phyloP scores from a whole-genome alignment of 805 yeast species.

The Isabelozyma rhagii region DNA sequence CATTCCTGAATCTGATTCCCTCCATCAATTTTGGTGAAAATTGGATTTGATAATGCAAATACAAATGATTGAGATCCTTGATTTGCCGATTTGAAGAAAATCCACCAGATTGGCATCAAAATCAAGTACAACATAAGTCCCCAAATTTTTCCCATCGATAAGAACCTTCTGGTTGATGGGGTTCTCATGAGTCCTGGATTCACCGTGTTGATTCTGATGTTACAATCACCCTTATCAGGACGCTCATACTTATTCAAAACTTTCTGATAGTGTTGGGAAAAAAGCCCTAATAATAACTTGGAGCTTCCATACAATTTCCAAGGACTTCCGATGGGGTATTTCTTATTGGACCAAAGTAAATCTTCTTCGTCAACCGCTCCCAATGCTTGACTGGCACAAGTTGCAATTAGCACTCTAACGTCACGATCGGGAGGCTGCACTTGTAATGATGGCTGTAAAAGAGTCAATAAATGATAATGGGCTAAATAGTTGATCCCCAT shows the following conservation, averaged over 20 bases:
- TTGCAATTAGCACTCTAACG: conserved; percentile 74
- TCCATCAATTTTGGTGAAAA: conserved; percentile 57
- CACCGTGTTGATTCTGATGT: conserved; percentile 67
- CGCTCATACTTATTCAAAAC: conserved; percentile 57
- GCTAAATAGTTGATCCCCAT: conserved; percentile 79
- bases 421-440: conserved; percentile 95
- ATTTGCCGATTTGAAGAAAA: conserved; percentile 68
- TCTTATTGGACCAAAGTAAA: conserved; percentile 55
- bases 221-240: conserved; percentile 68
- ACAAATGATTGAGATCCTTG: conserved; percentile 81
- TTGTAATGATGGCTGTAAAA: conserved; percentile 78
- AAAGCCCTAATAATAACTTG: conserved; percentile 70
- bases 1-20: conserved; percentile 78
- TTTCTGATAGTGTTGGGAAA: conserved; percentile 77
- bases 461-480: conserved; percentile 75
- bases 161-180: conserved; percentile 73
- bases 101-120: conserved; percentile 78
- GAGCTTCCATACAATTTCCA: conserved; percentile 81
- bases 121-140: conserved; percentile 61
- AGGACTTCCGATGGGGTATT: conserved; percentile 62
- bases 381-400: conserved; percentile 75
- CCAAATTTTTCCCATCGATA: conserved; percentile 70
- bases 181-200: conserved; percentile 94
- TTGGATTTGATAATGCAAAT: conserved; percentile 70
- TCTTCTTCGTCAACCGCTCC: conserved; percentile 62